Percentiles rank a stretch among this genome's conserved stretches.
These are phyloP conservation scores for Fraxinus velutina DNA, from an alignment of 305 asterid genomes.

Conservation along the genomic window DNA sequence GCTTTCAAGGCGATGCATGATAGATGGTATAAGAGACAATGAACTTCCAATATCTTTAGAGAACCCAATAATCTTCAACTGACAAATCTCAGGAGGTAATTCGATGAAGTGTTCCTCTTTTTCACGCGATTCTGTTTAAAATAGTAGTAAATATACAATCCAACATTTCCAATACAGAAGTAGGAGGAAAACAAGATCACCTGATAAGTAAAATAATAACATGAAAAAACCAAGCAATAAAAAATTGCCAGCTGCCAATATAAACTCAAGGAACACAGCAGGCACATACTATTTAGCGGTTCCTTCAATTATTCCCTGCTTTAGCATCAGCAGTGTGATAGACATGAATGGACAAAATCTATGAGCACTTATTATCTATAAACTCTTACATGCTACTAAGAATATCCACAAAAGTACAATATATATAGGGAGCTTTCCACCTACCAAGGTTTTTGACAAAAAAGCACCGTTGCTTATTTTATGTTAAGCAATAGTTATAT, in stretches of 20 bases:
- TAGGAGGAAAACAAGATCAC: background rate
- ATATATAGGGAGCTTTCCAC: too few species aligned
- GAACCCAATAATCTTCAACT: slow-evolving; percentile 83
- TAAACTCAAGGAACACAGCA: background rate
- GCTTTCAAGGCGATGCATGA: slow-evolving; percentile 91
- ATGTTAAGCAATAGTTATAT: background rate
- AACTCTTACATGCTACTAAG: background rate
- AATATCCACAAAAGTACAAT: background rate
- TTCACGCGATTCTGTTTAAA: slow-evolving; percentile 56
- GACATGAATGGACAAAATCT: background rate
- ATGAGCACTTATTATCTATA: background rate
- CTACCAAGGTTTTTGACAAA: too few species aligned
- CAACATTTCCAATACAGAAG: slow-evolving; percentile 18
- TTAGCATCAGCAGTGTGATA: background rate
- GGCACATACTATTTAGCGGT: background rate
- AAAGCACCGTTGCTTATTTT: background rate
- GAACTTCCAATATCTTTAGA: slow-evolving; percentile 96
- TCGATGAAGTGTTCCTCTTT: slow-evolving; percentile 87
- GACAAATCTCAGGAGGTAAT: slow-evolving; percentile 93
- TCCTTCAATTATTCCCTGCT: background rate
- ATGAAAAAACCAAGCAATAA: slow-evolving; percentile 17
- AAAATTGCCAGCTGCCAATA: slow-evolving; percentile 12
- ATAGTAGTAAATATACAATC: slow-evolving; percentile 25
- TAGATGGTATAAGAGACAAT: slow-evolving; percentile 82
- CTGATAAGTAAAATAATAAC: background rate